Base-by-base conservation (phyloP, 2,329 filamentous ascomycete genomes). In the Fusarium robinianum region DNA sequence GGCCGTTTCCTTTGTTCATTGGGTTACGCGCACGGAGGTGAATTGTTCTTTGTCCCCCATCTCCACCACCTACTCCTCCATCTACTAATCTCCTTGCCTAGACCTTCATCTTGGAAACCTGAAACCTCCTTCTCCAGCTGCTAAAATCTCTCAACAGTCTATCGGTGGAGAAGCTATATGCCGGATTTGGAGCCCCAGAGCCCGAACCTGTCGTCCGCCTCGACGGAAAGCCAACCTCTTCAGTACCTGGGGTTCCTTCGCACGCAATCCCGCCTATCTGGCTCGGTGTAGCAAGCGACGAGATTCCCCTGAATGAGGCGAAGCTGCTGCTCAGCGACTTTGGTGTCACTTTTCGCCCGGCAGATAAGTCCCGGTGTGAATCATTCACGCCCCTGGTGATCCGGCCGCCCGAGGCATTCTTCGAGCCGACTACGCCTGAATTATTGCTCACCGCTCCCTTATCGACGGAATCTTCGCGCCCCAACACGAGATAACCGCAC, bases 51-150 rank as follows among this genome's bases (percentile, higher is more conserved):
- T 16, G 14, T 3, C 27, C 14, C 26, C 16, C n/a, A n/a, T 21
- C 2, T 4, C 3, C 5, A 5, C 11, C 10, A 3, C 14, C 27
- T n/a, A 6, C 15, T 12, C 3, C 5, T 19, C 12, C 10, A 3
- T 16, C 15, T 12, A 30, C 21, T n/a, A n/a, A 35, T 23, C 8
- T 5, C 10, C 5, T 10, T 18, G 15, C 3, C 3, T 12, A 62
- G 67, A 63, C 44, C 47, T 71, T 31, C 64, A 71, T 36, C 38
- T 59, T 3, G 64, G 66, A n/a, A 71, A 71, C 41, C 30, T 66
- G 66, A n/a, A 71, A 71, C 41, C 30, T 66, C 17, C 60, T 70
- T 15, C 52, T 71, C 23, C 58, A 36, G 9, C 23, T 49, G 27
- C 42, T 55, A 4, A 53, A 49, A 6, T 26, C 35, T 3, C 50